phyloP scores from a whole-genome alignment of 2,329 filamentous ascomycete genomes.

The Tolypocladium pustulatum region DNA sequence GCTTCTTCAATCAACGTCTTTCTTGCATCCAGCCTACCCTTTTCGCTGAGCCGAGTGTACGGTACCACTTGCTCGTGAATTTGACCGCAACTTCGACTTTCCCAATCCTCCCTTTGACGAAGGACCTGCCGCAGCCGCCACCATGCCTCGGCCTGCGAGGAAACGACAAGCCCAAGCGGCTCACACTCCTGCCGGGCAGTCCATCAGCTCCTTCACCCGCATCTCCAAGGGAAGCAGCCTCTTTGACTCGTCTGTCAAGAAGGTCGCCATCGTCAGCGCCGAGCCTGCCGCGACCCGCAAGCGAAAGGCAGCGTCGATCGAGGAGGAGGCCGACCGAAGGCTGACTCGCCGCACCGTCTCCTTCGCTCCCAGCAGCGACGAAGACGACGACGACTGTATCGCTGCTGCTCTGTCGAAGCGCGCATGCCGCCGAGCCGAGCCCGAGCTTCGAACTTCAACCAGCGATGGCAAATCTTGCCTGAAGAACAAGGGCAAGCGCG shows the following conservation, averaged over 20 bases:
- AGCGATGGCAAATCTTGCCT: not conserved
- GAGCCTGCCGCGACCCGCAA: slow-evolving; percentile 22
- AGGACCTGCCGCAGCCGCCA: not conserved
- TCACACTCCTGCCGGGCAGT: slow-evolving; percentile 6
- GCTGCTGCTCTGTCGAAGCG: slow-evolving; percentile 13
- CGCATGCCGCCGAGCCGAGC: slow-evolving; percentile 16
- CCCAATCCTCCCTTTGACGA: not conserved
- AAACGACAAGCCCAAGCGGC: slow-evolving; percentile 7
- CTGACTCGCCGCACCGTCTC: slow-evolving; percentile 17
- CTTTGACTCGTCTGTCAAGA: slow-evolving; percentile 20
- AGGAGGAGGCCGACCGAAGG: slow-evolving; percentile 13
- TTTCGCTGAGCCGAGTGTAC: not conserved
- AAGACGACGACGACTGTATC: slow-evolving; percentile 11
- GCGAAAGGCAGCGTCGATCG: slow-evolving; percentile 22
- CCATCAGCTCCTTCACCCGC: slow-evolving; percentile 35
- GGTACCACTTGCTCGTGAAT: not conserved
- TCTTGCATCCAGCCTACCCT: not conserved
- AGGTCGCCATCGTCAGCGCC: slow-evolving; percentile 16
- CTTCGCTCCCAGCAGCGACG: slow-evolving; percentile 22
- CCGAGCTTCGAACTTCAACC: slow-evolving; percentile 1
- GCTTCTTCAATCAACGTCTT: not conserved
- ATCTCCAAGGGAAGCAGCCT: slow-evolving; percentile 31
- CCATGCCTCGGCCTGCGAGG: slow-evolving; percentile 7
- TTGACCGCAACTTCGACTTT: not conserved
- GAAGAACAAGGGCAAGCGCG: slow-evolving; percentile 18